These are phyloP conservation scores for Glycyrrhiza uralensis DNA, from an alignment of 306 rosid genomes.

Conservation along the genomic window DNA sequence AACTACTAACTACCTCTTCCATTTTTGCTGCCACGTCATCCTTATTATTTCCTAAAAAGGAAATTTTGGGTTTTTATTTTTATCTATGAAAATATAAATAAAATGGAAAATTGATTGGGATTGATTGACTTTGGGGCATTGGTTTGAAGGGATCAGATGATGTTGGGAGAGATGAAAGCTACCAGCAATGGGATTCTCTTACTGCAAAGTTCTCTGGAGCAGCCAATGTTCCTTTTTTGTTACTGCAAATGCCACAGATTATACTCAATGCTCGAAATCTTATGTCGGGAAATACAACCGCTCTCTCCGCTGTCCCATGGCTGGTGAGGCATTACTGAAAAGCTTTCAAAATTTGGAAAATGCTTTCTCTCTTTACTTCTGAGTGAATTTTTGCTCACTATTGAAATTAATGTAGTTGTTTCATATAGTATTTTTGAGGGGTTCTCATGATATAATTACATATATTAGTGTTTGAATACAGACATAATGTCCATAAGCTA, in stretches of 20 bases:
- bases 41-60: too few relatives aligned
- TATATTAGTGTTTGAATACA: too few relatives aligned
- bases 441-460: too few relatives aligned
- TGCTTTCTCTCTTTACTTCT: not conserved
- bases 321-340: constrained; percentile 41
- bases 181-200: constrained; percentile 72
- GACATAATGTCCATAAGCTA: too few relatives aligned
- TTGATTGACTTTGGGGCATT: constrained; percentile 21
- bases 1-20: too few relatives aligned
- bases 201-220: constrained; percentile 84
- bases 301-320: constrained; percentile 86
- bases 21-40: too few relatives aligned
- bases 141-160: constrained; percentile 53
- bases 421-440: too few relatives aligned
- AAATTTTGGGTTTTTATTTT: not conserved
- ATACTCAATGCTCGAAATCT: constrained; percentile 78
- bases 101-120: not conserved
- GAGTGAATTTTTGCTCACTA: not conserved
- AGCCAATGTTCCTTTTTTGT: constrained; percentile 73
- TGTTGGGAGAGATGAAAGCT: constrained; percentile 33
- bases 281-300: constrained; percentile 57
- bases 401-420: too few relatives aligned
- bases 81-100: too few relatives aligned
- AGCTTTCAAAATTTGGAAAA: not conserved
- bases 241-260: constrained; percentile 86